Evolutionary conservation across 768 basidiomycete species (phyloP).

Genomic region (Podaxis sp.): DNA sequence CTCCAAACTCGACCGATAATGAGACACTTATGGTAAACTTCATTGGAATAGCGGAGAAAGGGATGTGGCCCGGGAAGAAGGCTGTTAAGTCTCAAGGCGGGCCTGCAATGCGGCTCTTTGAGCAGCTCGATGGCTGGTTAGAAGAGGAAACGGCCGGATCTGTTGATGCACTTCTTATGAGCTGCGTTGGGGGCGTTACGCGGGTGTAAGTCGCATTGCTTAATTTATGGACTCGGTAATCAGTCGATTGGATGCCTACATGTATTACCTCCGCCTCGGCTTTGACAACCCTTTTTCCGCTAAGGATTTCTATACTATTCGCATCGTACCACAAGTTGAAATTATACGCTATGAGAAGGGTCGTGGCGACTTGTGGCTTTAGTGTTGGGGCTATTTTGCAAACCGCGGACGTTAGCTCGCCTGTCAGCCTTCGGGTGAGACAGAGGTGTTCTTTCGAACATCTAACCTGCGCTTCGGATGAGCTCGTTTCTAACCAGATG

Average conservation of each 20-base stretch:
- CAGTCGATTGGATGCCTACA: background rate
- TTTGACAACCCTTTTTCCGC: background rate
- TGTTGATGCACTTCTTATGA: constrained; percentile 65
- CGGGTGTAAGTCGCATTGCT: constrained; percentile 24
- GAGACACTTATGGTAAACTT: constrained; percentile 59
- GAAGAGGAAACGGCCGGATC: constrained; percentile 55
- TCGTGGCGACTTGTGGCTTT: background rate
- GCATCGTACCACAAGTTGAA: background rate
- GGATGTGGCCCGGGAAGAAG: constrained; percentile 79
- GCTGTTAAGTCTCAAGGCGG: constrained; percentile 43
- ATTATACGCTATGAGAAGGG: background rate
- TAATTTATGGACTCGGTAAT: constrained; percentile 2
- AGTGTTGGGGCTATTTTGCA: background rate
- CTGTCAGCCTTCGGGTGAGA: background rate
- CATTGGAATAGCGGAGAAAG: constrained; percentile 76
- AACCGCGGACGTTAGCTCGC: background rate
- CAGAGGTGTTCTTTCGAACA: background rate
- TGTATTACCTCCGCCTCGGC: background rate
- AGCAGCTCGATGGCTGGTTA: constrained; percentile 72
- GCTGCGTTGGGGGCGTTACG: constrained; percentile 63
- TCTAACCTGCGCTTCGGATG: background rate
- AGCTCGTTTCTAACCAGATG: background rate
- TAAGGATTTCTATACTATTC: background rate
- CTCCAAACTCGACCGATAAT: constrained; percentile 22
- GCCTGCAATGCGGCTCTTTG: constrained; percentile 69